Evolutionary conservation across 176 grass and related monocot genomes (phyloP), one percentile per base, ranked within the genome.

Genomic region (Paspalum vaginatum): DNA sequence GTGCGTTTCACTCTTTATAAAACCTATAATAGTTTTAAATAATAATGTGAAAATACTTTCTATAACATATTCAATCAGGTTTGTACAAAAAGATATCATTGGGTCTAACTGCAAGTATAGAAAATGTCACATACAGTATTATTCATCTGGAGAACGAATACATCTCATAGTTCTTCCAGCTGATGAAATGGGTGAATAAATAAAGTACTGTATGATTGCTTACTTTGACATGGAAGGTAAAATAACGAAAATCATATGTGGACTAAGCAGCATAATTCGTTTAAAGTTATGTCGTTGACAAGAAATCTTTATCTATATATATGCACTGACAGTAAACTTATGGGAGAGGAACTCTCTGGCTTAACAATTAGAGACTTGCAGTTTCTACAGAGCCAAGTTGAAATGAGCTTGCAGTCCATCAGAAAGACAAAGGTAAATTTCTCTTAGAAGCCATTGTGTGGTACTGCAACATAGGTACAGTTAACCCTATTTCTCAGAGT

Each of bases 281-380:
- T 32, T 47, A 1, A 26, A 16, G 38, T 58, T 50, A 61, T 52
- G 25, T 25, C 32, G 32, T 32, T 20, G 15, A 52, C 47, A 56
- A 4, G 22, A 0, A 47, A 65, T 56, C 12, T 41, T 32, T 32
- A 32, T 3, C 37, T 55, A 12, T 7, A 45, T 55, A 9, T 14
- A 14, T 37, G 22, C 1, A 24, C 27, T 8, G 46, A 57, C 44
- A 85, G 84, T 20, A 39, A 79, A 56, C 24, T 85, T 13, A 25
- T 74, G 59, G 84, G 84, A 38, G 68, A 85, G 59, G 84, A 85
- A 55, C 40, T 79, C 27, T 85, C 84, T 25, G 26, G 40, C 18
- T 20, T 78, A 41, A 48, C 40, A 46, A 7, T 73, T 79, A 71
- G 59, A 49, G 84, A 85, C 43, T 2, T 85, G 59, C 84, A 85